Base-by-base conservation (phyloP, 148 eudicot genomes). In the Amaranthus palmeri region DNA sequence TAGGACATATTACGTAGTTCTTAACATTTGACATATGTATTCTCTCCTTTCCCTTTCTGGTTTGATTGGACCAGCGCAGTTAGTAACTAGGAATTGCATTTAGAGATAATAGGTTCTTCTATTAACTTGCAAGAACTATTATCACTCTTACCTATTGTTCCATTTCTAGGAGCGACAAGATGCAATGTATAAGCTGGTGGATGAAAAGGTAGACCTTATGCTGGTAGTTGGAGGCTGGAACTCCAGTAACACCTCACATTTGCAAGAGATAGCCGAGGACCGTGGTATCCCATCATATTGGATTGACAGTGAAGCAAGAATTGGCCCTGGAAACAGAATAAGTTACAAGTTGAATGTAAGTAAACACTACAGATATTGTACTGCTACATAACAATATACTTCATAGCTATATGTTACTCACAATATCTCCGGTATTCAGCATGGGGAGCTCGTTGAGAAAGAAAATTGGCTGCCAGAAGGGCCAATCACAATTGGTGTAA, bases 191-290 rank as follows among this genome's bases (percentile, higher is more conserved):
- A 92, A 96, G 82, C 82, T 96, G 88, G 99, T 90, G 51, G 92
- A 90, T 70, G 79, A 92, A 67, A 67, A 86, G 14, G 4, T 90
- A 51, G 97, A 96, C 75, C 96, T 96, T 57, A 90, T 96, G 87
- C 77, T 96, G 76, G 99, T 96, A 45, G 81, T 96, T 45, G 99
- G 99, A 36, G 99, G 99, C 45, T 96, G 97, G 97, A 96, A 96
- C 83, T 96, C 99, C 9, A 90, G 96, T 87, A 96, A 96, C 85
- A 96, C 99, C 56, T 90, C 97, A 15, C 97, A 92, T 83, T 77
- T 96, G 59, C 96, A 86, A 83, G 99, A 92, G 83, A 96, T 96
- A 80, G 85, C 97, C 36, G 99, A 96, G 80, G 92, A 85, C 0
- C 93, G 90, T 56, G 93, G 93, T 54, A 92, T 96, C 75, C 97